Percentiles rank a stretch among this genome's conserved stretches.
phyloP scores from a whole-genome alignment of 306 rosid species.

The Medicago ruthenica region DNA sequence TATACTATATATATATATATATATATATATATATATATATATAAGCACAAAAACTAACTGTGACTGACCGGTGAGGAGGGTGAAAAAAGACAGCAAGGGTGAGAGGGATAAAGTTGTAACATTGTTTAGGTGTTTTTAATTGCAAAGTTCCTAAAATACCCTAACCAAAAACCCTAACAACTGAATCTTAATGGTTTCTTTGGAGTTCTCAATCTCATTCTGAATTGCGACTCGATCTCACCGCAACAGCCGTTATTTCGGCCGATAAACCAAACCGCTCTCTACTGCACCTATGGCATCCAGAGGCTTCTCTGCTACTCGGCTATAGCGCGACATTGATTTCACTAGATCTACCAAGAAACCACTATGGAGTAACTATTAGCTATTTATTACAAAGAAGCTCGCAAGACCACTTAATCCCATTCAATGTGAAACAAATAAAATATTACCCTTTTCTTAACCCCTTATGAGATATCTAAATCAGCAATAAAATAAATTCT shows the following conservation, averaged over 20 bases:
- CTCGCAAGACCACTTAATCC: constrained; percentile 3
- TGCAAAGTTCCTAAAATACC: not conserved
- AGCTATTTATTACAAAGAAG: not conserved
- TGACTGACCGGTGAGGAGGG: not conserved
- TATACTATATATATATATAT: not conserved
- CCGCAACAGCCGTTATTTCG: not conserved
- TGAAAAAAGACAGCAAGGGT: not conserved
- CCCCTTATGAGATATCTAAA: constrained; percentile 25
- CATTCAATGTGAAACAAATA: constrained; percentile 12
- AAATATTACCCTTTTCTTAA: not conserved
- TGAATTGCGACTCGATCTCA: not conserved
- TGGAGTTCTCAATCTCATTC: not conserved
- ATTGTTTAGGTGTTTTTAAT: not conserved
- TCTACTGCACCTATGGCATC: not conserved
- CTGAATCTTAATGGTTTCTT: not conserved
- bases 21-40: not conserved
- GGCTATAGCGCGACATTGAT: not conserved
- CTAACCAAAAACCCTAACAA: not conserved
- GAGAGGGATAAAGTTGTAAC: not conserved
- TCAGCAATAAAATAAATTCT: constrained; percentile 17
- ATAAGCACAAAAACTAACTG: not conserved
- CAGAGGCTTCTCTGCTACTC: not conserved
- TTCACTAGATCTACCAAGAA: not conserved
- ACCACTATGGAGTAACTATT: not conserved
- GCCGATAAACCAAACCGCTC: not conserved